These are phyloP conservation scores for Acacia acuminata DNA, from an alignment of 306 rosid genomes.

Conservation along the genomic window DNA sequence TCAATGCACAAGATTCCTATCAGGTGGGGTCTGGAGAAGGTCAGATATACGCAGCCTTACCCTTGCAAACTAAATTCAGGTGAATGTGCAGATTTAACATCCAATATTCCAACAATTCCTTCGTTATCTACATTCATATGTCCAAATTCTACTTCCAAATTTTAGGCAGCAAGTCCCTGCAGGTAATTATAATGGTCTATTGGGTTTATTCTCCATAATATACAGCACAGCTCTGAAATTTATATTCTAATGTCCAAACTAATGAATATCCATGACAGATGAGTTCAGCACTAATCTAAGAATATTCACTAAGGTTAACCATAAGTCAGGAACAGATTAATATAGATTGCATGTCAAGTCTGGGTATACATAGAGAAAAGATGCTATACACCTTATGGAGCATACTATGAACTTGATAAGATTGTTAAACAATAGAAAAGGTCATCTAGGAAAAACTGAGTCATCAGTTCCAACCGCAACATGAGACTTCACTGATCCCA, in stretches of 20 bases:
- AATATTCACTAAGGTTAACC: neutral
- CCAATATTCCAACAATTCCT: neutral
- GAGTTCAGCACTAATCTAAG: neutral
- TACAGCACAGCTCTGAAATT: neutral
- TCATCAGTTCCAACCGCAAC: conserved; percentile 10
- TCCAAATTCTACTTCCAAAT: neutral
- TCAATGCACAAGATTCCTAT: too few species aligned
- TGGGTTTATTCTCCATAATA: neutral
- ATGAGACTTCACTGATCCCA: conserved; percentile 57
- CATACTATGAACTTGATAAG: neutral
- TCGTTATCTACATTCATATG: neutral
- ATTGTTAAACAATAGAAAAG: neutral
- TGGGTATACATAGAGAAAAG: neutral
- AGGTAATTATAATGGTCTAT: neutral
- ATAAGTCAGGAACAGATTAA: neutral
- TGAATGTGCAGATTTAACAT: neutral
- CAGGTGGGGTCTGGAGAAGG: too few species aligned
- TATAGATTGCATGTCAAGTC: neutral
- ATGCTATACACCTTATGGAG: conserved; percentile 26
- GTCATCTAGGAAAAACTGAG: neutral
- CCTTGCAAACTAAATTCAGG: neutral
- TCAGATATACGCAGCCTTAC: too few species aligned
- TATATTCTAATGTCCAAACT: neutral
- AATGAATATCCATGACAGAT: neutral
- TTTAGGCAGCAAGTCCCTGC: neutral